A percentile compares a stretch with the other conserved stretches of the same genome.
These are phyloP conservation scores for Scedosporium dehoogii DNA, from an alignment of 2,329 filamentous ascomycete species.

Conservation along the genomic window DNA sequence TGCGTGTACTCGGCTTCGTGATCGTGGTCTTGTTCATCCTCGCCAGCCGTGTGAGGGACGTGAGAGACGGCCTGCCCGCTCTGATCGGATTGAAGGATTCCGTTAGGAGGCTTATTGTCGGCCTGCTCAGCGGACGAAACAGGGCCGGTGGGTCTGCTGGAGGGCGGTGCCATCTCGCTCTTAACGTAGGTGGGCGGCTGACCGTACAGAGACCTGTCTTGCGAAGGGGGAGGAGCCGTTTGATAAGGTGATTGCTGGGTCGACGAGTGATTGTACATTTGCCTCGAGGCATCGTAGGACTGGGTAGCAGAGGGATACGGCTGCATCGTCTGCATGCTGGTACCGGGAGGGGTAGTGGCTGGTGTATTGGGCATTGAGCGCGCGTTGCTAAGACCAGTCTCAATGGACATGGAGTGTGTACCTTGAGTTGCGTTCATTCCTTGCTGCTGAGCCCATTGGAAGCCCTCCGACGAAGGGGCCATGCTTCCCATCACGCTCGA, in stretches of 20 bases:
- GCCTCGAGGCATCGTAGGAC: constrained; percentile 66
- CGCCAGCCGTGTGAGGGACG: constrained; percentile 42
- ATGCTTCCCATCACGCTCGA: constrained; percentile 71
- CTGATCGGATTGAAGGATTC: constrained; percentile 48
- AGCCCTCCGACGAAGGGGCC: constrained; percentile 64
- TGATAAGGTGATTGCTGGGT: constrained; percentile 64
- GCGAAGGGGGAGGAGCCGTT: constrained; percentile 47
- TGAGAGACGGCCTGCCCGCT: constrained; percentile 37
- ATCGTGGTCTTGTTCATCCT: constrained; percentile 62
- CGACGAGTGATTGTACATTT: constrained; percentile 66
- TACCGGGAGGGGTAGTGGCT: constrained; percentile 78
- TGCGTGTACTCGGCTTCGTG: constrained; percentile 82
- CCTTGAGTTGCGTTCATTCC: constrained; percentile 29
- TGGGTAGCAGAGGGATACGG: constrained; percentile 60
- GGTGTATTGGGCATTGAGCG: constrained; percentile 87
- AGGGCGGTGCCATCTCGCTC: constrained; percentile 79
- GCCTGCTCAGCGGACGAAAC: constrained; percentile 38
- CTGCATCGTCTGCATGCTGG: constrained; percentile 66
- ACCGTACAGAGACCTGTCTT: constrained; percentile 54
- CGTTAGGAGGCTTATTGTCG: constrained; percentile 54
- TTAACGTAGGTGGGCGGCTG: constrained; percentile 66
- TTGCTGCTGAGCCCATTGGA: constrained; percentile 59
- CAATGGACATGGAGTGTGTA: constrained; percentile 67
- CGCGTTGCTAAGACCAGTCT: constrained; percentile 66
- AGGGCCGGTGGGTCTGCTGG: constrained; percentile 49